Conservation (phyloP, 164 flowering plant genomes). For the Dillenia turbinata region DNA sequence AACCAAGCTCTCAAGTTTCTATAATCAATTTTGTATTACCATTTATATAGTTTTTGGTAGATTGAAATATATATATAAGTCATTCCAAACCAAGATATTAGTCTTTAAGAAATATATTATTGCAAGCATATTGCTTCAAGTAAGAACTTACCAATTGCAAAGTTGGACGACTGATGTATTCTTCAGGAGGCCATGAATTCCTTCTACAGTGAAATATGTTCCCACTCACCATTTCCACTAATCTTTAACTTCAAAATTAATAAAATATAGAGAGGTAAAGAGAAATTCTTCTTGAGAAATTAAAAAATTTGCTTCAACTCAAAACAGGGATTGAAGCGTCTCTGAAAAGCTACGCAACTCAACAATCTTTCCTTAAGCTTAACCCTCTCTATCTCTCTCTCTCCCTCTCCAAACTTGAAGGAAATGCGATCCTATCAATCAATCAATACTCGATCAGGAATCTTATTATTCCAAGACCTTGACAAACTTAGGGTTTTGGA, state of each 20-base stretch:
- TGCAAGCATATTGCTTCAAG: no score
- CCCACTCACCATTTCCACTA: conserved; percentile 54
- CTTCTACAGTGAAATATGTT: conserved; percentile 58
- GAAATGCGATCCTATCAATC: no score
- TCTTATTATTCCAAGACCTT: background rate
- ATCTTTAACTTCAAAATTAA: background rate
- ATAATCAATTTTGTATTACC: background rate
- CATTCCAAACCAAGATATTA: background rate
- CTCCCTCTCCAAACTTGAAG: no score
- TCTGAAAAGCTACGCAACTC: no score
- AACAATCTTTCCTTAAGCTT: no score
- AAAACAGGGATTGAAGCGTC: background rate
- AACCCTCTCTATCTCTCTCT: background rate
- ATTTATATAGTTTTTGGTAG: background rate
- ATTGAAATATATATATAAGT: background rate
- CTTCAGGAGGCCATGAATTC: conserved; percentile 90
- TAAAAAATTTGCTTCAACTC: conserved; percentile 3
- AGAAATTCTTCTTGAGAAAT: background rate
- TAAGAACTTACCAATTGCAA: conserved; percentile 56
- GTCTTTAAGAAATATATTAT: background rate
- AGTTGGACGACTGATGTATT: conserved; percentile 56
- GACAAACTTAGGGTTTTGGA: no score
- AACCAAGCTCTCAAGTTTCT: no score
- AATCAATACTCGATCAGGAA: background rate
- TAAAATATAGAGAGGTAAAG: background rate